These are phyloP conservation scores for Endothia cerciana DNA, from an alignment of 2,329 filamentous ascomycete species.

Conservation along the genomic window DNA sequence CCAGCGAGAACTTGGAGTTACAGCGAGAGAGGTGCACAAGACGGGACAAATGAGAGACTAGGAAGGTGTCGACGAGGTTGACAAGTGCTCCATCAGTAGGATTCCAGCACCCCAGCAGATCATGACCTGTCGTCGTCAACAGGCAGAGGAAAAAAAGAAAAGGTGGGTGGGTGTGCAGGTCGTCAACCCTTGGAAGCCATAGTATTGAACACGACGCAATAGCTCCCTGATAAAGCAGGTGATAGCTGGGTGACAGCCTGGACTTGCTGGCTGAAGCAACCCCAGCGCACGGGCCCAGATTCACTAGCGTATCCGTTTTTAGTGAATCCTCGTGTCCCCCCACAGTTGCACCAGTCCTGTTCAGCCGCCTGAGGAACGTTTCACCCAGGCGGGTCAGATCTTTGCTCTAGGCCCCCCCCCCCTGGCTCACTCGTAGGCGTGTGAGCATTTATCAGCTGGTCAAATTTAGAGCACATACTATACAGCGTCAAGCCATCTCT, in stretches of 20 bases:
- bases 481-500: not conserved
- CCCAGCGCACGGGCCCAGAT: conserved; percentile 15
- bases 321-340: not conserved
- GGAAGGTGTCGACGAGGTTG: not conserved
- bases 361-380: conserved; percentile 9
- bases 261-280: conserved; percentile 4
- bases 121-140: conserved; percentile 4
- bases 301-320: not conserved
- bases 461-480: not conserved
- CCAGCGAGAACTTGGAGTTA: not conserved
- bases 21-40: not conserved
- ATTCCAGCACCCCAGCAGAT: not conserved
- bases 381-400: conserved; percentile 8
- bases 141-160: not conserved
- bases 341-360: conserved; percentile 3
- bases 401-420: not conserved
- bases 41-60: conserved; percentile 8
- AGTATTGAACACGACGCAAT: conserved; percentile 16
- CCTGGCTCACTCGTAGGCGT: not conserved
- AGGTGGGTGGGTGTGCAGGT: conserved; percentile 1
- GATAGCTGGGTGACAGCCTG: conserved; percentile 6
- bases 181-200: not conserved
- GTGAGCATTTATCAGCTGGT: conserved; percentile 9
- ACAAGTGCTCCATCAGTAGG: conserved; percentile 19
- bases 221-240: conserved; percentile 13